Conservation (phyloP, 2,329 filamentous ascomycete genomes). For the Taxawa tesnikishii region DNA sequence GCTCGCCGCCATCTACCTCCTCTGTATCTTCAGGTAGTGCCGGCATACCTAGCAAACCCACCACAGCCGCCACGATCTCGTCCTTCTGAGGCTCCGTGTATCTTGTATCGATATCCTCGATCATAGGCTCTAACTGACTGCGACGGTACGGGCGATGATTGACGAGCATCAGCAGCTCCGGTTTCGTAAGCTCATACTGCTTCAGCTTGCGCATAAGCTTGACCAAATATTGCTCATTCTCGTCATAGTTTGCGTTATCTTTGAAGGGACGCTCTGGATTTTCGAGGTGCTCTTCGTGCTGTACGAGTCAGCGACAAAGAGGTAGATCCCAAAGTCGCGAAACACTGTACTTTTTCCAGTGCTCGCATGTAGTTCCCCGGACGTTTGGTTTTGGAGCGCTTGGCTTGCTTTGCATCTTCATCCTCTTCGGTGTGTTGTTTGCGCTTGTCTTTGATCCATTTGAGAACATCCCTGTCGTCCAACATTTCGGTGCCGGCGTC, state of each 20-base stretch:
- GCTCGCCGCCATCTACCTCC: background rate
- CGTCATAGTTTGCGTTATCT: slow-evolving; percentile 12
- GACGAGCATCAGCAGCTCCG: slow-evolving; percentile 20
- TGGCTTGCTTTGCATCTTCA: slow-evolving; percentile 13
- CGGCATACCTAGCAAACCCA: slow-evolving; percentile 9
- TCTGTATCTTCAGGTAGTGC: background rate
- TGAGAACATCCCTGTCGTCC: slow-evolving; percentile 22
- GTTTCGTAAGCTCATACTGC: slow-evolving; percentile 20
- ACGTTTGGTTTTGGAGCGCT: slow-evolving; percentile 11
- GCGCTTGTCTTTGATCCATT: slow-evolving; percentile 19
- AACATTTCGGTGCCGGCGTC: slow-evolving; percentile 22
- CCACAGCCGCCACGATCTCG: slow-evolving; percentile 16
- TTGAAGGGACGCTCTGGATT: slow-evolving; percentile 11
- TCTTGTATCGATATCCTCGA: slow-evolving; percentile 21
- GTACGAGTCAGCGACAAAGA: no score
- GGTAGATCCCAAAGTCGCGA: no score
- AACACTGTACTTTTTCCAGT: slow-evolving; percentile 7
- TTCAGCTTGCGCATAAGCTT: slow-evolving; percentile 13
- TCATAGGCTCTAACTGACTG: slow-evolving; percentile 21
- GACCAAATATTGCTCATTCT: slow-evolving; percentile 13
- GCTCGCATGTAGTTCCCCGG: slow-evolving; percentile 18
- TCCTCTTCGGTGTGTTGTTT: slow-evolving; percentile 19
- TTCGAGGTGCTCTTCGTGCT: slow-evolving; percentile 10
- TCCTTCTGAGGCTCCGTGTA: slow-evolving; percentile 20
- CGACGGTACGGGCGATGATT: slow-evolving; percentile 19